A percentile compares a stretch with the other conserved stretches of the same genome.
Conservation (phyloP, 495 filamentous ascomycete species). For the Podospora pseudopauciseta region DNA sequence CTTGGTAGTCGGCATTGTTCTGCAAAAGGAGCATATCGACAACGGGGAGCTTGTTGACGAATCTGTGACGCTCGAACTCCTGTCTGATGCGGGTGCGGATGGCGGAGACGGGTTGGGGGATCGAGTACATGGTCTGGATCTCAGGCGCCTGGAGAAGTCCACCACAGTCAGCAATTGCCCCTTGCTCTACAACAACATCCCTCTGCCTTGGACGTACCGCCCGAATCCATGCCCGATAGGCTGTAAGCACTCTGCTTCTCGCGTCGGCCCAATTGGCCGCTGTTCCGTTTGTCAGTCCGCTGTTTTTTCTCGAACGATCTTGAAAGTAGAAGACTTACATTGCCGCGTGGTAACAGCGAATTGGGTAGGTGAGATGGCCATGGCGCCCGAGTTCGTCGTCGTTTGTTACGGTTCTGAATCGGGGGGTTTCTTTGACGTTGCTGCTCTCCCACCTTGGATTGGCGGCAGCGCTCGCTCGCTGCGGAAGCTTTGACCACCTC, state of each 20-base stretch:
- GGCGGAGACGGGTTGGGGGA: constrained; percentile 80
- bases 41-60: constrained; percentile 79
- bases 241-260: constrained; percentile 70
- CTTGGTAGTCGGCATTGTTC: constrained; percentile 87
- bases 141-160: constrained; percentile 70
- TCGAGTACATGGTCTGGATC: constrained; percentile 91
- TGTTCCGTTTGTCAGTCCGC: constrained; percentile 37
- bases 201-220: constrained; percentile 59
- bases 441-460: constrained; percentile 10
- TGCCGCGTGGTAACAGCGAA: constrained; percentile 84
- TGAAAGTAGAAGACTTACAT: constrained; percentile 56
- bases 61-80: constrained; percentile 95
- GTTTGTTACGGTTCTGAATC: constrained; percentile 16
- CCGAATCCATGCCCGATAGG: constrained; percentile 92
- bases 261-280: constrained; percentile 86
- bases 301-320: not conserved
- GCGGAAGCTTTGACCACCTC: constrained; percentile 24
- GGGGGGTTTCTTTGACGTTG: constrained; percentile 18
- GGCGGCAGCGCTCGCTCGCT: not conserved
- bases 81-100: constrained; percentile 93
- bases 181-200: not conserved
- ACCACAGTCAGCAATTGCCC: constrained; percentile 15
- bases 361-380: constrained; percentile 83
- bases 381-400: constrained; percentile 31
- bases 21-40: constrained; percentile 86